Evolutionary conservation across 139 green algal species (phyloP), one percentile per base, ranked within the genome.

Genomic region (Chlorella ohadii): DNA sequence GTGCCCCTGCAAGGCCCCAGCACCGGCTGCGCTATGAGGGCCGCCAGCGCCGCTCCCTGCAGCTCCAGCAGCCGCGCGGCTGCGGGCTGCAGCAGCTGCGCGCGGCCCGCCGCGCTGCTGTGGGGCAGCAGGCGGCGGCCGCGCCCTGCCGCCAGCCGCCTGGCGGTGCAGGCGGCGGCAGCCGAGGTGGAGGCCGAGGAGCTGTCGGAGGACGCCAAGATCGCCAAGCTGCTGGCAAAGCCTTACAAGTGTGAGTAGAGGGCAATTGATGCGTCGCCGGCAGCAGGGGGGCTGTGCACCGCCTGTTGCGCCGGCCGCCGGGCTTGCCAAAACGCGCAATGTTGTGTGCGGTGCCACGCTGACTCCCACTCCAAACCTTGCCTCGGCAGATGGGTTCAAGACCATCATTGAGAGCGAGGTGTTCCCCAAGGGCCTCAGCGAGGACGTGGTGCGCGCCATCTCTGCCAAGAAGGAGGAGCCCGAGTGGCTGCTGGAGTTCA

Each of bases 401-500:
- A 97, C 97, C 0, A 87, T 97, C 65, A 99, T 99, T 75, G 96
- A 99, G 92, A 95, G 86, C 13, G 94, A 96, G 0, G 94, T 92
- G 1, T 98, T 98, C 72, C 89, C 91, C 1, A 95, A 94, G 73
- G 97, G 97, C 31, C 86, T 99, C 5, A 89, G 92, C 80, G 96
- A 99, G 91, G 95, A 99, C n/a, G 95, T 97, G 17, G 97, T 99
- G 34, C 89, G 97, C 0, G 92, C 97, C 19, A 99, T 99, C 56
- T 98, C 93, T 0, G 93, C 92, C 39, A 99, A 99, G 91, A 99
- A 99, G 92, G 90, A 96, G 7, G 97, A 99, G 92, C 97, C 97
- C 20, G 96, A 99, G 44, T 99, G 97, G 97, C 95, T 99, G 93
- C 94, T 99, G 33, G 97, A 99, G 44, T 99, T 99, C 80, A 87